phyloP scores from a whole-genome alignment of 176 grass and related monocot genomes.

The Saccharum officinarum region DNA sequence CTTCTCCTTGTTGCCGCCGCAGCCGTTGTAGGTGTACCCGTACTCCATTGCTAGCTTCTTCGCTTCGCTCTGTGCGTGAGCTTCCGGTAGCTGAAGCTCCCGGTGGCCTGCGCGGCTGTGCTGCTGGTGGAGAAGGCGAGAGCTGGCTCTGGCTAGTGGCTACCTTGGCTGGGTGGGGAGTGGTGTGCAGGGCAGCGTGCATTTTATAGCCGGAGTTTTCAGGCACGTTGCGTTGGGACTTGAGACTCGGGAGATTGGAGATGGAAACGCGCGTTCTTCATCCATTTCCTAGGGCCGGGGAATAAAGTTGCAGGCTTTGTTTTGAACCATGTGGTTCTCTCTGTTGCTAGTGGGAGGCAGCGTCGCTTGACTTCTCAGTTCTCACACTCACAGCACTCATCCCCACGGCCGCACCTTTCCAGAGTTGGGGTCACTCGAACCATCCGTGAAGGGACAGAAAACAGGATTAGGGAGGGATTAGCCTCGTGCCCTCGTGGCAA shows the following conservation, averaged over 20 bases:
- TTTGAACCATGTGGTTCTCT: slow-evolving; percentile 11
- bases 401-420: neutral
- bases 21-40: slow-evolving; percentile 22
- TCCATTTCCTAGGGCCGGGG: neutral
- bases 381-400: neutral
- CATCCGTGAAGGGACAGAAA: neutral
- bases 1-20: slow-evolving; percentile 35
- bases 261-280: slow-evolving; percentile 18
- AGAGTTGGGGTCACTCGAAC: neutral
- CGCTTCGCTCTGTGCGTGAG: neutral
- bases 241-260: neutral
- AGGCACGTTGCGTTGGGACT: neutral
- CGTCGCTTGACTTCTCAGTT: slow-evolving; percentile 7
- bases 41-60: slow-evolving; percentile 31
- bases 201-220: slow-evolving; percentile 32
- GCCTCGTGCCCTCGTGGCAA: neutral
- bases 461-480: neutral
- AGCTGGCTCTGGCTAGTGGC: neutral
- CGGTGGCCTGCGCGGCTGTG: neutral
- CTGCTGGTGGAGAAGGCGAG: slow-evolving; percentile 4
- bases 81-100: neutral
- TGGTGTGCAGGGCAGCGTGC: neutral
- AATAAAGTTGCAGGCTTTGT: slow-evolving; percentile 21
- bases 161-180: slow-evolving; percentile 1
- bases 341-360: slow-evolving; percentile 13